phyloP scores from a whole-genome alignment of 371 early-diverging fungal species.

The Mucor saturninus region DNA sequence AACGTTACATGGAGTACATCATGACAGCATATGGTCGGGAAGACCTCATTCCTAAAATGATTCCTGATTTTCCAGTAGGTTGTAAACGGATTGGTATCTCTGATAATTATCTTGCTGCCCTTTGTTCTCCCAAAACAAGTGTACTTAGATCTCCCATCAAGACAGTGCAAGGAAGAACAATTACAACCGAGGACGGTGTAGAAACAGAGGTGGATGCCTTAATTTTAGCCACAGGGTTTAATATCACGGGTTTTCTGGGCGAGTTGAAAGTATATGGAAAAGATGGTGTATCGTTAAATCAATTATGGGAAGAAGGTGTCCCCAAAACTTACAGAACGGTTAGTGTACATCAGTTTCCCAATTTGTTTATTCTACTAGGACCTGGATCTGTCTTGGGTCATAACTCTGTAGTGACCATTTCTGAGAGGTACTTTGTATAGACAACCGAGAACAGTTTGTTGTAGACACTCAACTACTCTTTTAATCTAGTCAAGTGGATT shows the following conservation, averaged over 20 bases:
- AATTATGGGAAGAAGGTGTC: conserved; percentile 21
- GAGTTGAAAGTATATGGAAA: conserved; percentile 33
- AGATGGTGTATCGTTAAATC: conserved; percentile 18
- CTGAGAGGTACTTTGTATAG: conserved; percentile 26
- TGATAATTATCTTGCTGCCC: conserved; percentile 52
- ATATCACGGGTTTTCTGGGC: conserved; percentile 43
- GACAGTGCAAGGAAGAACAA: conserved; percentile 44
- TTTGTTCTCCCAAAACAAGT: conserved; percentile 50
- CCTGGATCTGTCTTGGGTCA: conserved; percentile 48
- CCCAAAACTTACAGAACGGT: conserved; percentile 37
- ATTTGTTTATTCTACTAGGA: conserved; percentile 48
- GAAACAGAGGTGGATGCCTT: conserved; percentile 54
- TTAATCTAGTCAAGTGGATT: conserved; percentile 24
- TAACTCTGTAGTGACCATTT: conserved; percentile 38
- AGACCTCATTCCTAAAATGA: conserved; percentile 42
- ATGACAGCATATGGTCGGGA: conserved; percentile 26
- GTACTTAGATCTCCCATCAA: conserved; percentile 49
- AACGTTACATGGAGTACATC: conserved; percentile 19
- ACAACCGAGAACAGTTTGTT: no score
- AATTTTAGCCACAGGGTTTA: conserved; percentile 68
- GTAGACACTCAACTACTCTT: neutral
- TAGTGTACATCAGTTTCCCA: conserved; percentile 41
- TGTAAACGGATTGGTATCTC: conserved; percentile 65
- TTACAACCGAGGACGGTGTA: conserved; percentile 45
- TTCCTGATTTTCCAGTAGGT: conserved; percentile 55